Percentiles rank a stretch among this genome's conserved stretches.
phyloP scores from a whole-genome alignment of 2,329 filamentous ascomycete species.

The Knufia petricola region DNA sequence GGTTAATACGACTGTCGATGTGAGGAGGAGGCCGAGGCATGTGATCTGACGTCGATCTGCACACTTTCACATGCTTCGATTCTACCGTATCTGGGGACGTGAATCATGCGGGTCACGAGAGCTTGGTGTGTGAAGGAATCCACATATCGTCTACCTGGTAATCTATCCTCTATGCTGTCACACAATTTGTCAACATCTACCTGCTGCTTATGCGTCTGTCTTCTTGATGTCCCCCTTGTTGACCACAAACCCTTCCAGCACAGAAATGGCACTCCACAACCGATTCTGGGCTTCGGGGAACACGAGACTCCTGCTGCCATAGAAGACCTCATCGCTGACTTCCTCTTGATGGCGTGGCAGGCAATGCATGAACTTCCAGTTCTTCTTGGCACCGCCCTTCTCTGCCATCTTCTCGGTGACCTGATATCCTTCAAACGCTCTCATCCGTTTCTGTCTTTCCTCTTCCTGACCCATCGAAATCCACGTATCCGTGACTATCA shows the following conservation, averaged over 20 bases:
- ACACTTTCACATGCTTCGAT: not conserved
- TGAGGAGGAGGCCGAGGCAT: not conserved
- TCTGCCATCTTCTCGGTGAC: constrained; percentile 78
- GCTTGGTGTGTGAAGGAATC: not conserved
- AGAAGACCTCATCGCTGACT: constrained; percentile 90
- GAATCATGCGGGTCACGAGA: not conserved
- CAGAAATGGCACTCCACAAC: constrained; percentile 81
- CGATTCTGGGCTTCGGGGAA: constrained; percentile 94
- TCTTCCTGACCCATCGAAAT: constrained; percentile 95
- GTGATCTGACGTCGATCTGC: not conserved
- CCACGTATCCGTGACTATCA: constrained; percentile 96
- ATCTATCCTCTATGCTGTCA: not conserved
- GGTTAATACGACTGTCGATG: not conserved
- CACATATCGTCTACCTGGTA: not conserved
- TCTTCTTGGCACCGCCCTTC: constrained; percentile 72
- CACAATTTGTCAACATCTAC: not conserved
- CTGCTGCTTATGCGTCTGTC: not conserved
- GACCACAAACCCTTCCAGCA: constrained; percentile 81
- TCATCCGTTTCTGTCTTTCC: constrained; percentile 65
- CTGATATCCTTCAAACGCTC: constrained; percentile 82
- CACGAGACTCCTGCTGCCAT: constrained; percentile 72
- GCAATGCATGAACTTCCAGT: constrained; percentile 99
- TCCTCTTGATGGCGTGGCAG: constrained; percentile 86
- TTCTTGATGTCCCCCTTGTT: constrained; percentile 68
- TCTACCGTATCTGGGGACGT: too few relatives aligned